Evolutionary conservation across 1,284 basidiomycete genomes (phyloP), one percentile per base, ranked within the genome.

Genomic region (Pseudozyma flocculosa): DNA sequence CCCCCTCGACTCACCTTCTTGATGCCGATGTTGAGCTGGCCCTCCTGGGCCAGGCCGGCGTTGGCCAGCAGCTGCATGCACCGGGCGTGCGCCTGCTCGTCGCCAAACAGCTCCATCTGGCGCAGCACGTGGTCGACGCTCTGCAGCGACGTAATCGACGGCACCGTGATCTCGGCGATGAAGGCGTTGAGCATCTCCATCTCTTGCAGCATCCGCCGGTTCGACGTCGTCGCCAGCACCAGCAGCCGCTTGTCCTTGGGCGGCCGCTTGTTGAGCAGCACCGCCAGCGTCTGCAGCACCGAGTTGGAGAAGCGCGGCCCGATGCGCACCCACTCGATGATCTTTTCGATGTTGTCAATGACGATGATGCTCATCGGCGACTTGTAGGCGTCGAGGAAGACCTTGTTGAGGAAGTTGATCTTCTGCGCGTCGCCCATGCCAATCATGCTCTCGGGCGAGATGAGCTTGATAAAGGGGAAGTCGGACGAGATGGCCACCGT

Each of bases 381-480:
- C 84, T 97, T 98, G 82, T 97, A 95, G 65, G 90, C 92, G 80
- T 99, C 95, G 57, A 85, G 84, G 79, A 99, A 99, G 11, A 93
- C 85, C 80, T 95, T 97, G 79, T 87, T 90, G 71, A 99, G 89
- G 9, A 92, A 86, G 2, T 87, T 83, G 49, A 99, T 88, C 82
- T 98, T 98, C 77, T 92, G 90, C 14, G 83, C 79, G 76, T 98
- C 95, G 22, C 86, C 86, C 80, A 86, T 94, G 9, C 95, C 95
- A 52, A 98, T 90, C 94, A 98, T 97, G 71, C 85, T 88, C 74
- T 98, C 95, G 0, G 95, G 91, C 15, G 92, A 90, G 62, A 98
- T 86, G 45, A 99, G 85, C 80, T 98, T 97, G 83, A 98, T 96
- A 82, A 98, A 99, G 0, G 95, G 95, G 80, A 89, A 98, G 60